A percentile compares a stretch with the other conserved stretches of the same genome.
Conservation (phyloP, 371 early-diverging fungal genomes). For the Parasitella parasitica region DNA sequence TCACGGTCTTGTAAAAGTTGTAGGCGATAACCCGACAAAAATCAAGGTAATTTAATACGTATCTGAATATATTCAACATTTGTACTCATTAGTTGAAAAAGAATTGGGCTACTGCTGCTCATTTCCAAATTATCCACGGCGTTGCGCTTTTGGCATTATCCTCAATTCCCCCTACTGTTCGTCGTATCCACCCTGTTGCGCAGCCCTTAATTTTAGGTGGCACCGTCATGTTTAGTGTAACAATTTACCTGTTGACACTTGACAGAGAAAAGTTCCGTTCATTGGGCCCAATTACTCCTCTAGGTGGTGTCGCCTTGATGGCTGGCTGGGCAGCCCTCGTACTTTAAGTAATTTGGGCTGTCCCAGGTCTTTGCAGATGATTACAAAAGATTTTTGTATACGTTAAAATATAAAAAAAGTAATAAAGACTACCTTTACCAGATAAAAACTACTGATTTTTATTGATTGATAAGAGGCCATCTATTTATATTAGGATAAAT, state of each 20-base stretch:
- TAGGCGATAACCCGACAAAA: conserved; percentile 59
- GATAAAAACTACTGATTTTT: no score
- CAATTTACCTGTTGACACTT: conserved; percentile 60
- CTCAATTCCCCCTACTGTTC: conserved; percentile 38
- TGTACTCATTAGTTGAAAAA: conserved; percentile 1
- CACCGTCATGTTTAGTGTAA: conserved; percentile 66
- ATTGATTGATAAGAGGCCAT: no score
- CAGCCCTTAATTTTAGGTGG: conserved; percentile 61
- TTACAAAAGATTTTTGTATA: no score
- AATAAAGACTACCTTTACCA: no score
- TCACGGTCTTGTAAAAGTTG: conserved; percentile 69
- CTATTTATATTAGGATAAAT: no score
- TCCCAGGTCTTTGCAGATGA: no score
- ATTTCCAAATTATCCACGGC: conserved; percentile 72
- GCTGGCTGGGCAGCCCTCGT: conserved; percentile 75
- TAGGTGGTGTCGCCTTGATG: conserved; percentile 72
- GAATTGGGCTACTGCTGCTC: conserved; percentile 67
- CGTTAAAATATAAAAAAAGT: no score
- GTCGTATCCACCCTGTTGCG: conserved; percentile 42
- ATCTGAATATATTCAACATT: not conserved
- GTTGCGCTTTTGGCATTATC: conserved; percentile 63
- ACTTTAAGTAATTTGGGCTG: conserved; percentile 20
- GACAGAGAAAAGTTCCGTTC: conserved; percentile 40
- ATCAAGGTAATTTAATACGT: conserved; percentile 33
- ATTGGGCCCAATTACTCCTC: conserved; percentile 75